These are phyloP conservation scores for Leccinellum albellum DNA, from an alignment of 768 basidiomycete species.

Conservation along the genomic window DNA sequence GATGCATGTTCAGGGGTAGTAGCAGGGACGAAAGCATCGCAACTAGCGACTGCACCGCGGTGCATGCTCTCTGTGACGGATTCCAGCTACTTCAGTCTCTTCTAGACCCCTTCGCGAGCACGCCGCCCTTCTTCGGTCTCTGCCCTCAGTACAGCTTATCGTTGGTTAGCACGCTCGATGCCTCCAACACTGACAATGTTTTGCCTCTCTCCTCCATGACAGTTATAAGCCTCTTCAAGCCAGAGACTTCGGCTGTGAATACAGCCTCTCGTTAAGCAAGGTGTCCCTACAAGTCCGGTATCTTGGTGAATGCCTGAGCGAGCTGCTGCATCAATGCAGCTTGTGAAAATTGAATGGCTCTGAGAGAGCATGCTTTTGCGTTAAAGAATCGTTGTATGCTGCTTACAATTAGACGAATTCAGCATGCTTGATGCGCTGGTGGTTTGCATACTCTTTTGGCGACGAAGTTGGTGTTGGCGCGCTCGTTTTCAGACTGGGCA, in stretches of 20 bases:
- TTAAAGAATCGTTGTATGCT: conserved; percentile 67
- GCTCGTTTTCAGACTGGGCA: conserved; percentile 71
- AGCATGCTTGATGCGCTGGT: conserved; percentile 75
- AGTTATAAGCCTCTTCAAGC: conserved; percentile 70
- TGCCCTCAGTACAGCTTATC: conserved; percentile 67
- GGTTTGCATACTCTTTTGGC: conserved; percentile 77
- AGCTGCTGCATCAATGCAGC: conserved; percentile 69
- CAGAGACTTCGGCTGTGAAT: conserved; percentile 72
- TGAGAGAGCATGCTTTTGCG: conserved; percentile 66
- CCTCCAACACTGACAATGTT: conserved; percentile 72
- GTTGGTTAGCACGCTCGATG: conserved; percentile 64
- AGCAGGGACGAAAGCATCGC: conserved; percentile 34
- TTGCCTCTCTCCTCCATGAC: conserved; percentile 80
- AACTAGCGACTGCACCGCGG: conserved; percentile 56
- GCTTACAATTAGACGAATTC: conserved; percentile 75
- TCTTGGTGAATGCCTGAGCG: conserved; percentile 58
- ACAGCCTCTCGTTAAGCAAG: conserved; percentile 83
- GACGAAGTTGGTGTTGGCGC: conserved; percentile 71
- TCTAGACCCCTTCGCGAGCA: conserved; percentile 68
- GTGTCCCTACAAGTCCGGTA: conserved; percentile 66
- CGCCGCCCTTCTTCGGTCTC: conserved; percentile 70
- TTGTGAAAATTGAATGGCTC: conserved; percentile 70
- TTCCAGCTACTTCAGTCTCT: conserved; percentile 66
- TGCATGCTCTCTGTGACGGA: conserved; percentile 68
- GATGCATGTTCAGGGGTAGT: conserved; percentile 42